Conservation (phyloP, 441 rosid species). For the Populus hybrid region DNA sequence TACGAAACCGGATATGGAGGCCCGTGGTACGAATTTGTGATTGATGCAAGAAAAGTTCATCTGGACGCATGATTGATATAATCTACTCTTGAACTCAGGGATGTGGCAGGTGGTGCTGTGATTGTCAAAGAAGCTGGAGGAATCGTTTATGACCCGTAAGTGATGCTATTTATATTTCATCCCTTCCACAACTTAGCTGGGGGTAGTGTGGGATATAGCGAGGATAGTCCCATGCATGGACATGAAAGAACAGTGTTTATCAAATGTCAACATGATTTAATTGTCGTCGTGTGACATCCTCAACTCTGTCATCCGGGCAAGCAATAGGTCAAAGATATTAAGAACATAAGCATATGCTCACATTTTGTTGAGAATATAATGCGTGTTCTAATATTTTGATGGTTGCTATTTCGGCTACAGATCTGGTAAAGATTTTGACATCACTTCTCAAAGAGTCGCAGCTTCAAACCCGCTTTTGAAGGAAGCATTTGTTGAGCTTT, state of each 20-base stretch:
- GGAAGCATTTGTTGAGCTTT: constrained; percentile 47
- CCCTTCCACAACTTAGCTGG: no score
- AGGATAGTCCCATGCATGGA: not conserved
- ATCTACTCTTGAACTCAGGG: no score
- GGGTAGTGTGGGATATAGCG: no score
- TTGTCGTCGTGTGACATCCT: not conserved
- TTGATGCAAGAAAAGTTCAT: no score
- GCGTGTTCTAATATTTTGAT: constrained; percentile 7
- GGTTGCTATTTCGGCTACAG: constrained; percentile 39
- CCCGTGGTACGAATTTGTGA: no score
- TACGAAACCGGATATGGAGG: no score
- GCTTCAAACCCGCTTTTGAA: constrained; percentile 74
- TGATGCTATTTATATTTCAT: no score
- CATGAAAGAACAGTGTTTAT: not conserved
- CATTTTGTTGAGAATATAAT: constrained; percentile 1
- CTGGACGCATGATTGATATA: no score
- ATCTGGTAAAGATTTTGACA: constrained; percentile 82
- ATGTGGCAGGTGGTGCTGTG: no score
- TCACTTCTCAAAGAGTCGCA: constrained; percentile 76
- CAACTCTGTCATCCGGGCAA: not conserved
- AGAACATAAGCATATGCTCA: not conserved
- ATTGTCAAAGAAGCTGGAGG: no score
- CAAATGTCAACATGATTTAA: not conserved
- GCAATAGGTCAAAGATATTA: not conserved
- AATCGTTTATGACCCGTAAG: no score